Base-by-base conservation (phyloP, 495 filamentous ascomycete genomes). In the Aspergillus ellipticus region DNA sequence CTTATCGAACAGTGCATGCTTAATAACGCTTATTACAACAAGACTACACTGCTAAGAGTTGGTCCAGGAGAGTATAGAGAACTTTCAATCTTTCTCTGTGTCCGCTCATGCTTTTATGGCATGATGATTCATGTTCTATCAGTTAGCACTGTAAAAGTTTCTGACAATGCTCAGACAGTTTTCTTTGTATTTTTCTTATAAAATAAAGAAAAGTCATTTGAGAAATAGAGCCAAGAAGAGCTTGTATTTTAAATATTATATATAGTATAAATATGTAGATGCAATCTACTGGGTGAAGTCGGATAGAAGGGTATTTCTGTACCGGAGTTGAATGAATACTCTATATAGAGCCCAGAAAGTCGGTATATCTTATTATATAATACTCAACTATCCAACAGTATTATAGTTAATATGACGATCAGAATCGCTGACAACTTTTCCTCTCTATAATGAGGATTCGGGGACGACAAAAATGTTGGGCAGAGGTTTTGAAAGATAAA, bases 61-160 rank as follows among this genome's bases (percentile, higher is more conserved):
- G n/a, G n/a, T 33, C 6, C 2, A 33, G 7, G 2, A 33, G 13
- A 13, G 11, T 9, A 6, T 28, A 56, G 55, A 53, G 41, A 55
- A 22, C 6, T 29, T 22, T 37, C 43, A 13, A 28, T 33, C 10
- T 20, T 2, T 8, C 54, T 73, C 53, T 60, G 66, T 9, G 69
- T 66, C 16, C 57, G 69, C 43, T 46, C 67, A 22, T 42, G 76
- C 55, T 53, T 66, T 22, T 54, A 78, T 19, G 89, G 94, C 62
- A 71, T 74, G 29, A 92, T 89, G 66, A 73, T 73, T 17, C 89
- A 97, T 68, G 79, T 96, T 15, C 83, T 96, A 35, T 86, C 82
- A 17, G 91, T 96, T 33, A 93, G 92, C 45, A 91, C 91, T 8
- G 94, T 96, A 72, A 97, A 97, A 64, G 79, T 97, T 24, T 89